phyloP scores from a whole-genome alignment of 176 grass and related monocot genomes.

The Zea luxurians region DNA sequence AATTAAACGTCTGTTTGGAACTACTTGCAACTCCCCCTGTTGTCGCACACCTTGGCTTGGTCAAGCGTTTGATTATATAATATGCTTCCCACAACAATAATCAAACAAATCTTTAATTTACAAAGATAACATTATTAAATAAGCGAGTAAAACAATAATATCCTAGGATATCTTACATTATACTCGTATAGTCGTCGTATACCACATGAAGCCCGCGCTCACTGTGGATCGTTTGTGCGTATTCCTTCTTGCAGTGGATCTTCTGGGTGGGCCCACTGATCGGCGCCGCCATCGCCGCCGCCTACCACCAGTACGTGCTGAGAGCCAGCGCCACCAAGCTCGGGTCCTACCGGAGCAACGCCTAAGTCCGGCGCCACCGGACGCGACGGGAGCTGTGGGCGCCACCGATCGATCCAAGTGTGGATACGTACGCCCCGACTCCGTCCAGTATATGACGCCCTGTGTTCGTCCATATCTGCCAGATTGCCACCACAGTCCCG shows the following conservation, averaged over 20 bases:
- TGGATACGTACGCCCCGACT: too few relatives aligned
- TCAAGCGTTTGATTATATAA: constrained; percentile 19
- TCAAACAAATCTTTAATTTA: background rate
- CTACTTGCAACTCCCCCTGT: background rate
- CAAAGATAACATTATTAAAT: background rate
- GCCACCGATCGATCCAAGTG: background rate
- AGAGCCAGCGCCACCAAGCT: constrained; percentile 63
- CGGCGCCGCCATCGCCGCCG: constrained; percentile 70
- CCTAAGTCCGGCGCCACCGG: constrained; percentile 24
- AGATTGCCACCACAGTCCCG: too few relatives aligned
- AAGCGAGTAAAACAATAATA: constrained; percentile 1
- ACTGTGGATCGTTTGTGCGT: background rate
- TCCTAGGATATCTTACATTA: background rate
- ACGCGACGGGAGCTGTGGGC: background rate
- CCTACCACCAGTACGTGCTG: constrained; percentile 66
- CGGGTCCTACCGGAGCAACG: constrained; percentile 61
- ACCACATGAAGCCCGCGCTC: too few relatives aligned
- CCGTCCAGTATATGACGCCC: too few relatives aligned
- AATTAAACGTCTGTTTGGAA: constrained; percentile 21
- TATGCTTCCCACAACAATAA: background rate
- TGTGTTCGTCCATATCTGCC: too few relatives aligned
- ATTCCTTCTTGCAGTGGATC: constrained; percentile 64
- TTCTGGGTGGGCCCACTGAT: constrained; percentile 81
- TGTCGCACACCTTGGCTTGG: constrained; percentile 1
- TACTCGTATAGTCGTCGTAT: too few relatives aligned